A percentile compares a stretch with the other conserved stretches of the same genome.
Conservation (phyloP, 2,329 filamentous ascomycete genomes). For the Scytalidium lignicola region DNA sequence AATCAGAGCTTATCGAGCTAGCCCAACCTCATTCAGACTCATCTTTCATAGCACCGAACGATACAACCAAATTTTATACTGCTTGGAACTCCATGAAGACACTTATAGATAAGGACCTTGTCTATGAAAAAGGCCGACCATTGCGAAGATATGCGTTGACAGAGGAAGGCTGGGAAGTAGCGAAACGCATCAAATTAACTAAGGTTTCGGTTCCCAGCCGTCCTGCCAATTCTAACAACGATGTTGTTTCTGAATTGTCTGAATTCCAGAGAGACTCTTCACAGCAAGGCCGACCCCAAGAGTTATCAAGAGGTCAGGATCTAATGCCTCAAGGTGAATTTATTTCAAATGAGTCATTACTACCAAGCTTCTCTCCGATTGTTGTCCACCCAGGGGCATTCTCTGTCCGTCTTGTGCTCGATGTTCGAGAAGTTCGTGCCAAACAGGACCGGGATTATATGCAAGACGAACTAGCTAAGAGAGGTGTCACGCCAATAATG, state of each 20-base stretch:
- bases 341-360: slow-evolving; percentile 12
- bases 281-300: not conserved
- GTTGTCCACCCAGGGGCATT: slow-evolving; percentile 60
- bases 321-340: slow-evolving; percentile 20
- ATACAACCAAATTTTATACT: slow-evolving; percentile 67
- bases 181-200: slow-evolving; percentile 55
- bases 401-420: slow-evolving; percentile 66
- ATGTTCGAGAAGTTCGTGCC: slow-evolving; percentile 68
- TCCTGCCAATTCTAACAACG: not conserved
- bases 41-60: slow-evolving; percentile 64
- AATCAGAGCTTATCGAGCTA: slow-evolving; percentile 60
- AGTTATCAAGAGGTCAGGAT: not conserved
- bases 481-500: slow-evolving; percentile 60
- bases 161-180: slow-evolving; percentile 74
- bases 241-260: not conserved
- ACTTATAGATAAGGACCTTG: slow-evolving; percentile 65
- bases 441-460: slow-evolving; percentile 74
- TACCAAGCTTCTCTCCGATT: slow-evolving; percentile 50
- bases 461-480: slow-evolving; percentile 63
- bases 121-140: slow-evolving; percentile 66
- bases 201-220: slow-evolving; percentile 15
- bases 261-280: not conserved
- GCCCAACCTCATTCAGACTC: slow-evolving; percentile 69
- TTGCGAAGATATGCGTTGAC: slow-evolving; percentile 65
- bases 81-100: slow-evolving; percentile 83